Base-by-base conservation (phyloP, 176 grass and related monocot species). In the Phoenix roebelenii region DNA sequence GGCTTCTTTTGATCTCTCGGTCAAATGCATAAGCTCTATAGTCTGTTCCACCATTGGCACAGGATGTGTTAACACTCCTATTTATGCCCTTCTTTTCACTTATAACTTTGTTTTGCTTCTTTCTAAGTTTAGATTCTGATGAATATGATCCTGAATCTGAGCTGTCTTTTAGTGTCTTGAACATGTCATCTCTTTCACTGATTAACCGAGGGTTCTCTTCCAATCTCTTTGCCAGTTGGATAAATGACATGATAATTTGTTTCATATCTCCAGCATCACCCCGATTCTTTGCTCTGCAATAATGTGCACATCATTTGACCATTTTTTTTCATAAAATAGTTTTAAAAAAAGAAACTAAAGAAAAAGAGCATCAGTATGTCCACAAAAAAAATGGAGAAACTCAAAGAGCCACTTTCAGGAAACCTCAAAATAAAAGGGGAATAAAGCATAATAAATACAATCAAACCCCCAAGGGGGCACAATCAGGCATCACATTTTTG, bases 1-100 rank as follows among this genome's bases (percentile, higher is more conserved):
- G 93, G 18, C 88, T 98, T 68, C 87, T 87, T 73, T 98, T 98
- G 67, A 98, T 98, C 83, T 92, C 84, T 58, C 82, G 87, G 57
- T 98, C 93, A 63, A 98, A 82, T 63, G 82, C 68, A 73, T 69
- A 79, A 60, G 86, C 74, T 72, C 74, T 81, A 72, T 69, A 69
- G 68, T 89, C 86, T 68, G 50, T 68, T 69, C 66, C 77, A 65
- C 54, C 59, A 73, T 63, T 72, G 5, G 72, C 55, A 76, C 55
- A 67, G 54, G 26, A 67, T 55, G 65, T 55, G 22, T 25, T 65
- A 23, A 55, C 53, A 72, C 28, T 49, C 54, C 30, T 75, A 80
- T 84, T 90, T 53, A 60, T 57, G 72, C 72, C 77, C 69, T 79
- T 95, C 52, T 76, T 81, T 84, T 89, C 81, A 54, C 52, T 44